A percentile compares a stretch with the other conserved stretches of the same genome.
phyloP scores from a whole-genome alignment of 257 asterid genomes.

The Striga asiatica region DNA sequence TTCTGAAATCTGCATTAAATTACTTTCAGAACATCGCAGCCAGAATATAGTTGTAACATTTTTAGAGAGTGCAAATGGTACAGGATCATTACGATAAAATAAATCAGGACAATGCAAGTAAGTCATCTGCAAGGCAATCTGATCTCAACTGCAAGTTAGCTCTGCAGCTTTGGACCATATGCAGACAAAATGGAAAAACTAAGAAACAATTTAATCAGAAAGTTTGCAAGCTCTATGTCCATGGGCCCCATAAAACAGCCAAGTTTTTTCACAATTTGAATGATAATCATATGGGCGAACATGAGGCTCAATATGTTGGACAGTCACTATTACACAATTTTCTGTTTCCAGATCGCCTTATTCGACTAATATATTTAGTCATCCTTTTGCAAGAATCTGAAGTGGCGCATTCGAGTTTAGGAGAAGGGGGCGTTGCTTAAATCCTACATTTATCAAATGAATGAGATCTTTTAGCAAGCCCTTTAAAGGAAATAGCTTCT shows the following conservation, averaged over 20 bases:
- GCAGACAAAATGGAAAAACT: not conserved
- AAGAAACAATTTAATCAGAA: not conserved
- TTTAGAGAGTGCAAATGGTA: not conserved
- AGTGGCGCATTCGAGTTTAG: not conserved
- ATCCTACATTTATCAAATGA: not conserved
- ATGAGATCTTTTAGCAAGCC: not conserved
- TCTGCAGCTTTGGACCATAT: not conserved
- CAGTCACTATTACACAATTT: not conserved
- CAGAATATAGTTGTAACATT: not conserved
- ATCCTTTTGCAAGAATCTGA: not conserved
- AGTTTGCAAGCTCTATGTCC: not conserved
- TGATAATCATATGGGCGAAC: too few species aligned
- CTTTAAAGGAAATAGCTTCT: not conserved
- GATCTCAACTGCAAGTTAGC: not conserved
- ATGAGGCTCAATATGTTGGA: not conserved
- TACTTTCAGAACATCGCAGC: slow-evolving; percentile 11
- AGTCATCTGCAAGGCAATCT: not conserved
- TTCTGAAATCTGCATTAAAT: slow-evolving; percentile 53
- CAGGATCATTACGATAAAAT: not conserved
- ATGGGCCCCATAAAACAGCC: too few species aligned
- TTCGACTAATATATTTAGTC: not conserved
- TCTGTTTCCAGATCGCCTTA: not conserved
- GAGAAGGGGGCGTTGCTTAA: not conserved
- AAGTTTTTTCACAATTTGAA: too few species aligned
- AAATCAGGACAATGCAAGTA: not conserved